Evolutionary conservation across 139 green algal species (phyloP).

Genomic region (Zygnema circumcarinatum): DNA sequence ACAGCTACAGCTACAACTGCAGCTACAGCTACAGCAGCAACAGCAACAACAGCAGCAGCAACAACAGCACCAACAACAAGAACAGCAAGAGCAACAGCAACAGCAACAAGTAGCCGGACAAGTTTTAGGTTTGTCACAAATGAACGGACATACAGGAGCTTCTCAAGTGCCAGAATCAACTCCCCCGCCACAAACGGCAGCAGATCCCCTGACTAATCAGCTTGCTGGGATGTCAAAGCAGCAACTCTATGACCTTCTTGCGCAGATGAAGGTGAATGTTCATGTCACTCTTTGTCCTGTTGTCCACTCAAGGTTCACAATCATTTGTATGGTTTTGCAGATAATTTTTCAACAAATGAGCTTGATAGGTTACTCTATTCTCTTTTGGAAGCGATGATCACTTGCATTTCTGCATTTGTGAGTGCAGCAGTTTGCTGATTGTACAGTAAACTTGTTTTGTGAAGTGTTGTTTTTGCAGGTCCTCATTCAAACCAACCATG

Average conservation of each 20-base stretch:
- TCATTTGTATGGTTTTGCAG: not conserved
- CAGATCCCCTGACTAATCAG: constrained; percentile 40
- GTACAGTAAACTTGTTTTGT: not conserved
- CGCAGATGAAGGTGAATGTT: constrained; percentile 57
- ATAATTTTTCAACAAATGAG: too few relatives aligned
- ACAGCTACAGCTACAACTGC: constrained; percentile 33
- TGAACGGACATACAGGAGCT: not conserved
- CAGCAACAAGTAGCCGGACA: constrained; percentile 18
- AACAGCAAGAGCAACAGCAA: constrained; percentile 15
- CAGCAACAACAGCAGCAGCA: constrained; percentile 24
- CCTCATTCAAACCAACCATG: constrained; percentile 58
- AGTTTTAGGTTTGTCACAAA: not conserved
- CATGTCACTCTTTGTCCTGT: not conserved
- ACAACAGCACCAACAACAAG: constrained; percentile 19
- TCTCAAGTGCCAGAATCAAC: not conserved
- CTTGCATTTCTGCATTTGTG: too few relatives aligned
- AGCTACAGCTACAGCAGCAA: constrained; percentile 36
- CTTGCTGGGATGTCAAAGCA: constrained; percentile 61
- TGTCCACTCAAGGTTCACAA: not conserved
- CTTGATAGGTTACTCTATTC: too few relatives aligned
- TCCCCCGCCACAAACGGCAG: not conserved
- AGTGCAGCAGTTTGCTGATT: not conserved
- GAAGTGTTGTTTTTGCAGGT: constrained; percentile 29
- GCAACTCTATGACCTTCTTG: constrained; percentile 60
- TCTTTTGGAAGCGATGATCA: too few relatives aligned